These are phyloP conservation scores for Heteromeles arbutifolia DNA, from an alignment of 306 rosid genomes.

Conservation along the genomic window DNA sequence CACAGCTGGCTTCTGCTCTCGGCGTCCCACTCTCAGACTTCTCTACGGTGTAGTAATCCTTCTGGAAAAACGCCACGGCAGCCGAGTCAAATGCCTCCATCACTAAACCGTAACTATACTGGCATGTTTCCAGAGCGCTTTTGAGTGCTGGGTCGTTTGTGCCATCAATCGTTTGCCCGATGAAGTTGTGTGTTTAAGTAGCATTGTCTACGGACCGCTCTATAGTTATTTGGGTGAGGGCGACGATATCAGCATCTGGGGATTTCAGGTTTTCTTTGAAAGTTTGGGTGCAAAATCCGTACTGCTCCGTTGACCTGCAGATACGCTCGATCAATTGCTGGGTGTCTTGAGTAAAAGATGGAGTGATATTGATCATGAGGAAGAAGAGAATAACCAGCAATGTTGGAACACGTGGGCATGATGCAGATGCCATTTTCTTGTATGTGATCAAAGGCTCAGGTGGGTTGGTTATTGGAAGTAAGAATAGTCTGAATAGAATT, in stretches of 20 bases:
- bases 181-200: slow-evolving; percentile 4
- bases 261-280: slow-evolving; percentile 12
- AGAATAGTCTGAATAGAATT: neutral
- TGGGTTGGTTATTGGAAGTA: neutral
- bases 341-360: neutral
- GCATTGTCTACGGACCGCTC: slow-evolving; percentile 1
- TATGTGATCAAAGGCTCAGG: neutral
- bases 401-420: neutral
- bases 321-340: slow-evolving; percentile 14
- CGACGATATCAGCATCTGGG: neutral
- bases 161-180: neutral
- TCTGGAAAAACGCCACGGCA: neutral
- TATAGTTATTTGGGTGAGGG: slow-evolving; percentile 19
- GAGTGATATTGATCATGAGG: neutral
- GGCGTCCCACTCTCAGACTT: neutral
- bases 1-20: slow-evolving; percentile 15
- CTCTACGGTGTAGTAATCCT: slow-evolving; percentile 4
- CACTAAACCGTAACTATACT: neutral
- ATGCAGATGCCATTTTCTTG: neutral
- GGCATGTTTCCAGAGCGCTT: neutral
- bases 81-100: slow-evolving; percentile 4
- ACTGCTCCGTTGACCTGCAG: slow-evolving; percentile 18
- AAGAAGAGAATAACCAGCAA: neutral
- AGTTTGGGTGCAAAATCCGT: slow-evolving; percentile 17
- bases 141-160: neutral